Evolutionary conservation across 2,329 filamentous ascomycete genomes (phyloP), one percentile per base, ranked within the genome.

Genomic region (Coniosporium tulheliwenetii): DNA sequence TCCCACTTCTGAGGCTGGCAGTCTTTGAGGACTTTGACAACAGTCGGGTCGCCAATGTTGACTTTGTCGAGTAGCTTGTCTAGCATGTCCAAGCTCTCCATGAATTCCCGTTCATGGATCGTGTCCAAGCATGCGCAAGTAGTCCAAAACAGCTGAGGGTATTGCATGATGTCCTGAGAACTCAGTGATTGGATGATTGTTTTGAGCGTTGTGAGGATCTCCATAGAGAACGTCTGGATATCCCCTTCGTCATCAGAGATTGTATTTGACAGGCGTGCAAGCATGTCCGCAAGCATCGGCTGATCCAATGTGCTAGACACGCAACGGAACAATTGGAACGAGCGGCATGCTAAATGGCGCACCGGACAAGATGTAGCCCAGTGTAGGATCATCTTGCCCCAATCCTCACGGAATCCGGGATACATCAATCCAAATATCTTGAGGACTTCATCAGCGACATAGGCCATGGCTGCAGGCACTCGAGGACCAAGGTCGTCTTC

Each of bases 361-460:
- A 98, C 93, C 0, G 91, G 85, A 56, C 93, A 98, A 3, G 87
- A 94, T 0, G 91, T 96, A 8, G 91, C 93, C 91, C 91, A 98
- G 9, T 81, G 86, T 46, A 98, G 65, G 0, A 89, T 89, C 30
- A 93, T 72, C 47, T 85, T 83, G 7, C 82, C 85, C 89, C 89
- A 96, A 40, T 89, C 75, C 50, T 93, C 85, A 52, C 86, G 85
- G 46, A 98, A 81, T 1, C 81, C 79, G 3, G 87, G 85, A 52
- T 86, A 93, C 1, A 80, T 79, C 37, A 87, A 66, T 46, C 83
- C 79, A 55, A 98, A 95, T 30, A 91, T 85, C 50, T 78, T 77
- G 42, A 95, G 75, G 4, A 95, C 81, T 52, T 91, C 77, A 1
- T 75, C 71, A 1, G 89, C 84, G 36, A 98, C 75, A 43, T 81